Evolutionary conservation across 371 early-diverging fungal genomes (phyloP).

Genomic region (Nematocida sp.): DNA sequence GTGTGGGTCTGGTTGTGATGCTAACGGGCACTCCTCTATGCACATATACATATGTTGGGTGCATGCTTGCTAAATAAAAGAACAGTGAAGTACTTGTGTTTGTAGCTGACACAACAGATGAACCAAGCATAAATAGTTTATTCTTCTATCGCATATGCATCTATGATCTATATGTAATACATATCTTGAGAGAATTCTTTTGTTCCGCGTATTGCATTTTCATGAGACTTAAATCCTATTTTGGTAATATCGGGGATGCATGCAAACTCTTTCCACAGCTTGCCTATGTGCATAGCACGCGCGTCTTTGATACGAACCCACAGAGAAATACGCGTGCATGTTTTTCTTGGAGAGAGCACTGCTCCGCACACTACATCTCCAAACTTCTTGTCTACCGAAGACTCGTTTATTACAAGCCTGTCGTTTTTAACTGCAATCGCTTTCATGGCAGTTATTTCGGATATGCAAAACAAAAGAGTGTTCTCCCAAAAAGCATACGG

Average conservation of each 20-base stretch:
- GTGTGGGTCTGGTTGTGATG: too few species aligned
- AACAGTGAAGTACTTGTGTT: too few species aligned
- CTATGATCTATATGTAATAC: constrained; percentile 22
- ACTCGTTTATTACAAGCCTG: not conserved
- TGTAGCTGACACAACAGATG: too few species aligned
- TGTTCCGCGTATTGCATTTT: constrained; percentile 45
- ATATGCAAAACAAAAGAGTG: constrained; percentile 39
- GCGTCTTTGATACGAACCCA: constrained; percentile 48
- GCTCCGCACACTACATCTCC: constrained; percentile 40
- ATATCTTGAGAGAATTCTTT: constrained; percentile 32
- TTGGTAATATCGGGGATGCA: constrained; percentile 8
- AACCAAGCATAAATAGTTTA: too few species aligned
- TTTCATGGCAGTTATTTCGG: not conserved
- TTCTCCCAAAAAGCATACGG: constrained; percentile 14
- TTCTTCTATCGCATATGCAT: too few species aligned
- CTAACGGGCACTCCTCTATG: too few species aligned
- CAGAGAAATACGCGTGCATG: constrained; percentile 31
- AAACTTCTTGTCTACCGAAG: constrained; percentile 8
- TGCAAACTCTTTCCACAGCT: constrained; percentile 41
- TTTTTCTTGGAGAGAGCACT: constrained; percentile 52
- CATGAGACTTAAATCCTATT: constrained; percentile 44
- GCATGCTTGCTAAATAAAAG: too few species aligned
- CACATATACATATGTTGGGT: too few species aligned
- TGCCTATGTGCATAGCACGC: constrained; percentile 22
- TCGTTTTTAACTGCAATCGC: not conserved